Evolutionary conservation across 257 asterid species (phyloP).

Genomic region (Solanum tarapatanum): DNA sequence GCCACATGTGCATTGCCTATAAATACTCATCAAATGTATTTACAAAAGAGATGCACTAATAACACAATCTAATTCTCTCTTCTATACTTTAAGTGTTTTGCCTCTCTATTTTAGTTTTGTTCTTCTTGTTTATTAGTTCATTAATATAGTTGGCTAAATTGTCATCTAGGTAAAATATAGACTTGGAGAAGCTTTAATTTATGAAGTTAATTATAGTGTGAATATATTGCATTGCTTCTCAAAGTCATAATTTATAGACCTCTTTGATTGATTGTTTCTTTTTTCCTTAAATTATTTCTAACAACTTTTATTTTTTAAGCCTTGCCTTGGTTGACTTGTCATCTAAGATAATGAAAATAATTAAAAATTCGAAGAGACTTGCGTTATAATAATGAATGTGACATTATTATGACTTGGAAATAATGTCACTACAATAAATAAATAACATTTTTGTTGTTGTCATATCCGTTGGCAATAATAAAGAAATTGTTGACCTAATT

Average conservation of each 20-base stretch:
- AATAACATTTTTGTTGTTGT: no score
- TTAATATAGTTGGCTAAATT: no score
- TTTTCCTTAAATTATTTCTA: neutral
- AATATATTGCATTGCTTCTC: neutral
- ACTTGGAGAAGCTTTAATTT: neutral
- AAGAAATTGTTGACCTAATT: neutral
- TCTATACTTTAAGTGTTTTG: no score
- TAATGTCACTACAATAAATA: no score
- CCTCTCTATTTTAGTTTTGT: no score
- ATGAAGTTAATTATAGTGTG: neutral
- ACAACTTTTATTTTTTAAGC: neutral
- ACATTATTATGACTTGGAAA: neutral
- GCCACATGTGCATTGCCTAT: no score
- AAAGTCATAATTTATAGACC: neutral
- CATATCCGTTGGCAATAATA: neutral
- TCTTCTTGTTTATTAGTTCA: no score
- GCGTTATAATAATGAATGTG: neutral
- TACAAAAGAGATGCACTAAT: rapidly evolving
- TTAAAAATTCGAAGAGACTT: neutral
- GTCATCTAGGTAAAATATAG: neutral
- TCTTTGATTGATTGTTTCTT: neutral
- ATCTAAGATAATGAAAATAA: neutral
- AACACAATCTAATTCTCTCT: no score
- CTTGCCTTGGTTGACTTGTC: neutral
- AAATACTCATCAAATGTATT: no score